A percentile compares a stretch with the other conserved stretches of the same genome.
phyloP scores from a whole-genome alignment of 306 rosid genomes.

The Mimosa bimucronata region DNA sequence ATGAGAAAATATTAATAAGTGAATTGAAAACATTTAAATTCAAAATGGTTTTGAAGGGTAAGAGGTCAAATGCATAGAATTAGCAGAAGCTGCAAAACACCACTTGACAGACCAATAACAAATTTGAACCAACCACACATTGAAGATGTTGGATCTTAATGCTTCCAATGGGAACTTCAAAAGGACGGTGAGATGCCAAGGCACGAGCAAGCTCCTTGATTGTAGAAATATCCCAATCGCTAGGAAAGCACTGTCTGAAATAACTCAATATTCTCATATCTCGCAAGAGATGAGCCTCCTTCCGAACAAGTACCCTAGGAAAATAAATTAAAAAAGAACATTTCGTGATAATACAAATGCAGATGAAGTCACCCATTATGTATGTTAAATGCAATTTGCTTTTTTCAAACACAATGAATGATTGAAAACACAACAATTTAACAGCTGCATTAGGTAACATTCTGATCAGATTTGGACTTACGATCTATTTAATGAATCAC shows the following conservation, averaged over 20 bases:
- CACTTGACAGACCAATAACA: not conserved
- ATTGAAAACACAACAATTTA: constrained; percentile 10
- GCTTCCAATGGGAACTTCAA: constrained; percentile 87
- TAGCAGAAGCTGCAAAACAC: not conserved
- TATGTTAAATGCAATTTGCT: not conserved
- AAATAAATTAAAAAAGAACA: constrained; percentile 24
- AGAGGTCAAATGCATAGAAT: constrained; percentile 32
- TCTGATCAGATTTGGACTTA: constrained; percentile 50
- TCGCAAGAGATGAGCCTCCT: constrained; percentile 70
- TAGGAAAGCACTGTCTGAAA: constrained; percentile 84
- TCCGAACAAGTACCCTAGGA: constrained; percentile 65
- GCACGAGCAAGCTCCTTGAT: constrained; percentile 87
- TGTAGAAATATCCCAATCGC: constrained; percentile 61
- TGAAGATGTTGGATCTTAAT: constrained; percentile 77
- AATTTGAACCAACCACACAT: constrained; percentile 62
- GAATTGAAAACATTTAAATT: constrained; percentile 3
- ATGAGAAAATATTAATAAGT: constrained; percentile 11
- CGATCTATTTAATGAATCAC: constrained; percentile 73
- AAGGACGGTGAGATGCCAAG: constrained; percentile 80
- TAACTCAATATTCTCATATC: constrained; percentile 81
- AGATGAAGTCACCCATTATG: not conserved
- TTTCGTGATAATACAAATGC: constrained; percentile 7
- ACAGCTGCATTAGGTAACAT: constrained; percentile 22
- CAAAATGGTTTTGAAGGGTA: constrained; percentile 13
- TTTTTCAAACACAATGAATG: not conserved